Conservation (phyloP, 2,329 filamentous ascomycete genomes). For the Fusarium nelsonii region DNA sequence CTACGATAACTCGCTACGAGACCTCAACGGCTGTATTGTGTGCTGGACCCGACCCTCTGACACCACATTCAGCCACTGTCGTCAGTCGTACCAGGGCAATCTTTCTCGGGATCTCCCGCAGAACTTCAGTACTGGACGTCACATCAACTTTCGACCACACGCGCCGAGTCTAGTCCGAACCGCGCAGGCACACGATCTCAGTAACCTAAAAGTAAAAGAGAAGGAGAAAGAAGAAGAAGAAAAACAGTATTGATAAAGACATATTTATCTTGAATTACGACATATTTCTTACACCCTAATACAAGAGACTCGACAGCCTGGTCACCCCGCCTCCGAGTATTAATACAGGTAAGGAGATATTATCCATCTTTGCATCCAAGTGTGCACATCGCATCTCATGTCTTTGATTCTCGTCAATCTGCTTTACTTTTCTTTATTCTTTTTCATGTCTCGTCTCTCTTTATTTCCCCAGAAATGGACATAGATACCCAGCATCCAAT, state of each 20-base stretch:
- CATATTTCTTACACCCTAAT: neutral
- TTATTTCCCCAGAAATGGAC: neutral
- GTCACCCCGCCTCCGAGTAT: neutral
- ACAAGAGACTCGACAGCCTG: neutral
- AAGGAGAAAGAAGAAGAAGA: neutral
- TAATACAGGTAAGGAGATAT: neutral
- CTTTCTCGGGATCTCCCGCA: constrained; percentile 47
- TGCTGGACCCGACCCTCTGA: constrained; percentile 18
- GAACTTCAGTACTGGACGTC: constrained; percentile 22
- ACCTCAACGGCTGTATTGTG: constrained; percentile 13
- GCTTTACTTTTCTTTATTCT: neutral
- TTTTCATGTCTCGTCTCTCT: neutral
- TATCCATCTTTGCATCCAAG: neutral
- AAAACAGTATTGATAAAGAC: neutral
- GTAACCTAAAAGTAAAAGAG: neutral
- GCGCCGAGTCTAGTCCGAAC: constrained; percentile 5
- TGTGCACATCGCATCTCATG: neutral
- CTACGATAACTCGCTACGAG: neutral
- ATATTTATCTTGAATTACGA: neutral
- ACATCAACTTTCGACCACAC: constrained; percentile 18
- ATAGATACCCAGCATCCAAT: neutral
- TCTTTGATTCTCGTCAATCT: neutral
- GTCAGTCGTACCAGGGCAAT: constrained; percentile 46
- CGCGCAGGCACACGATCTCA: neutral
- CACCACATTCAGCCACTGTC: constrained; percentile 48